These are phyloP conservation scores for Phlebiopsis flavidoalba DNA, from an alignment of 768 basidiomycete species.

Conservation along the genomic window DNA sequence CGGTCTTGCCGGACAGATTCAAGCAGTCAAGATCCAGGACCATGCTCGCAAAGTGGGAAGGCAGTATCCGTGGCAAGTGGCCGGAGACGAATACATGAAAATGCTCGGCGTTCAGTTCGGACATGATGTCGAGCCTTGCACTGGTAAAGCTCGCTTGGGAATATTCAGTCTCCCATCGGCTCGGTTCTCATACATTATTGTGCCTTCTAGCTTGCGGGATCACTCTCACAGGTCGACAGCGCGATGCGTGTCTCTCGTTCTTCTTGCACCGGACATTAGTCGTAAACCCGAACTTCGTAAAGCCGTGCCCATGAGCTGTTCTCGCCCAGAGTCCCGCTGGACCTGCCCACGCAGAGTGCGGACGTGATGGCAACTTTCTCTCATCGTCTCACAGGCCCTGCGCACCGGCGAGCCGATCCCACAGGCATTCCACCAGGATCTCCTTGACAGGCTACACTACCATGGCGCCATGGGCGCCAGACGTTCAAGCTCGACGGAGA, in stretches of 20 bases:
- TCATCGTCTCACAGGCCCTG: conserved; percentile 39
- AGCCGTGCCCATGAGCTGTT: conserved; percentile 9
- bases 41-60: conserved; percentile 39
- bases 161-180: background rate
- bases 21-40: conserved; percentile 30
- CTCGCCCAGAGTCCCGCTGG: background rate
- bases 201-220: conserved; percentile 30
- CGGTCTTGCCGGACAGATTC: conserved; percentile 28
- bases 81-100: conserved; percentile 37
- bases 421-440: conserved; percentile 33
- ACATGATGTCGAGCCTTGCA: conserved; percentile 35
- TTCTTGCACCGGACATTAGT: conserved; percentile 42
- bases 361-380: conserved; percentile 42
- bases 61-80: conserved; percentile 49
- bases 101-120: conserved; percentile 35
- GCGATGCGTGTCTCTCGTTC: conserved; percentile 33
- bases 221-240: conserved; percentile 38
- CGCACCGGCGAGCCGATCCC: conserved; percentile 41
- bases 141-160: conserved; percentile 24
- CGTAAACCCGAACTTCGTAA: conserved; percentile 52
- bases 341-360: conserved; percentile 23
- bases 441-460: conserved; percentile 42
- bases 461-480: conserved; percentile 25
- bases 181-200: background rate
- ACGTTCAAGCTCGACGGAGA: conserved; percentile 10